phyloP scores from a whole-genome alignment of 257 asterid genomes.

The Gentiana straminea region DNA sequence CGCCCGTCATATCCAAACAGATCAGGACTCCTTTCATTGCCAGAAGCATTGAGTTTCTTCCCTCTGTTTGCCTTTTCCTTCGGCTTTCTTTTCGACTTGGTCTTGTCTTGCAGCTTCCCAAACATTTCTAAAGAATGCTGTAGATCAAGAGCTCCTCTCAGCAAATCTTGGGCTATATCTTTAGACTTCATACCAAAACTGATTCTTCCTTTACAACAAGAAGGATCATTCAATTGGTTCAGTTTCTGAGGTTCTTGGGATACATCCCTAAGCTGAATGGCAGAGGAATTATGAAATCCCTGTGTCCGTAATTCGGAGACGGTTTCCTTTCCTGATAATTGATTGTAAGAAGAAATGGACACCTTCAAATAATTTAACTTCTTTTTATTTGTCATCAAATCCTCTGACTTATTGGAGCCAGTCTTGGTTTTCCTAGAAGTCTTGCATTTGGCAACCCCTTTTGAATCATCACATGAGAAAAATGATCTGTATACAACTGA shows the following conservation, averaged over 20 bases:
- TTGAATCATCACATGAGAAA: slow-evolving; percentile 62
- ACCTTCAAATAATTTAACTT: slow-evolving; percentile 12
- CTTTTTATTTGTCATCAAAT: slow-evolving; percentile 9
- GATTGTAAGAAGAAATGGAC: slow-evolving; percentile 18
- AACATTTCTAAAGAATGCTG: slow-evolving; percentile 54
- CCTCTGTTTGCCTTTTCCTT: slow-evolving; percentile 20
- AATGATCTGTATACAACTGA: slow-evolving; percentile 58
- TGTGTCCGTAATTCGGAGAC: slow-evolving; percentile 16
- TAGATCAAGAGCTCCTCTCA: slow-evolving; percentile 59
- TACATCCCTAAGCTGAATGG: slow-evolving; percentile 50
- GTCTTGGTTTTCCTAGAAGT: slow-evolving; percentile 38
- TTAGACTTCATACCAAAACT: slow-evolving; percentile 26
- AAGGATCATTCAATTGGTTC: slow-evolving; percentile 31
- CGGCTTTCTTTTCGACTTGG: slow-evolving; percentile 29
- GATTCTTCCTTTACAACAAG: slow-evolving; percentile 26
- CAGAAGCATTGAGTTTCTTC: slow-evolving; percentile 6
- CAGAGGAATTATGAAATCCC: slow-evolving; percentile 26
- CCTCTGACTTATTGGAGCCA: slow-evolving; percentile 19
- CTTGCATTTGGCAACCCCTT: slow-evolving; percentile 55
- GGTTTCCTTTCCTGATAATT: slow-evolving; percentile 11
- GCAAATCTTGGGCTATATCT: slow-evolving; percentile 39
- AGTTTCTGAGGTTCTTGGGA: slow-evolving; percentile 48
- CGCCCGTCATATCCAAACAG: slow-evolving; percentile 16
- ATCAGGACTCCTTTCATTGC: slow-evolving; percentile 22
- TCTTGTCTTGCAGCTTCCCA: slow-evolving; percentile 42